Evolutionary conservation across 2,329 filamentous ascomycete genomes (phyloP).

Genomic region (Arthrobotrys sinensis): DNA sequence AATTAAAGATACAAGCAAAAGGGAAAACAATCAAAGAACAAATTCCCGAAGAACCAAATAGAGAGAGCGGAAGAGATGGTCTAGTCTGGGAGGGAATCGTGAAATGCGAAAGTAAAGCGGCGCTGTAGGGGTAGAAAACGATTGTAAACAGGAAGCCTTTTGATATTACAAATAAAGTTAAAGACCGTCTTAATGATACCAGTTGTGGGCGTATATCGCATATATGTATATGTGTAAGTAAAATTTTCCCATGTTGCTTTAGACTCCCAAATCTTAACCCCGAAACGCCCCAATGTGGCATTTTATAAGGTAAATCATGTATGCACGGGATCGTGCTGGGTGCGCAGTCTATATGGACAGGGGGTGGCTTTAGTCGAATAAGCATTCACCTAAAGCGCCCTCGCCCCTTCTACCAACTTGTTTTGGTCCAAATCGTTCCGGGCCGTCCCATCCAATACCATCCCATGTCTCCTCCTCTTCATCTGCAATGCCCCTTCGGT

Average conservation of each 20-base stretch:
- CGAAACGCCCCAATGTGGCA: too few relatives aligned
- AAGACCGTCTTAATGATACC: not conserved
- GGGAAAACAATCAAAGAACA: not conserved
- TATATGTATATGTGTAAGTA: conserved; percentile 1
- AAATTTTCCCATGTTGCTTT: not conserved
- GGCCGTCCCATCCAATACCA: conserved; percentile 51
- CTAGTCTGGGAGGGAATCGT: not conserved
- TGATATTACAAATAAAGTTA: not conserved
- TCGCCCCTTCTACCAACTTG: conserved; percentile 51
- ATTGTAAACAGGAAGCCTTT: too few relatives aligned
- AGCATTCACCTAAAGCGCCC: conserved; percentile 46
- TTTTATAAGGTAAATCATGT: not conserved
- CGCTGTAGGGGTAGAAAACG: too few relatives aligned
- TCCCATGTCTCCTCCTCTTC: conserved; percentile 57
- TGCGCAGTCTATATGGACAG: not conserved
- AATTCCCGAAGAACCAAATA: not conserved
- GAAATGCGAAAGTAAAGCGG: too few relatives aligned
- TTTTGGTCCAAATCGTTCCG: conserved; percentile 49
- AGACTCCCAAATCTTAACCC: not conserved
- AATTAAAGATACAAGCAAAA: not conserved
- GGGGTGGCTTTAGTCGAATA: conserved; percentile 38
- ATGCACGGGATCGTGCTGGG: too few relatives aligned
- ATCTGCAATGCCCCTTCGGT: conserved; percentile 48
- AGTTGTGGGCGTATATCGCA: not conserved
- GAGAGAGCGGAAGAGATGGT: not conserved